Evolutionary conservation across 306 rosid genomes (phyloP).

Genomic region (Pterocarpus santalinus): DNA sequence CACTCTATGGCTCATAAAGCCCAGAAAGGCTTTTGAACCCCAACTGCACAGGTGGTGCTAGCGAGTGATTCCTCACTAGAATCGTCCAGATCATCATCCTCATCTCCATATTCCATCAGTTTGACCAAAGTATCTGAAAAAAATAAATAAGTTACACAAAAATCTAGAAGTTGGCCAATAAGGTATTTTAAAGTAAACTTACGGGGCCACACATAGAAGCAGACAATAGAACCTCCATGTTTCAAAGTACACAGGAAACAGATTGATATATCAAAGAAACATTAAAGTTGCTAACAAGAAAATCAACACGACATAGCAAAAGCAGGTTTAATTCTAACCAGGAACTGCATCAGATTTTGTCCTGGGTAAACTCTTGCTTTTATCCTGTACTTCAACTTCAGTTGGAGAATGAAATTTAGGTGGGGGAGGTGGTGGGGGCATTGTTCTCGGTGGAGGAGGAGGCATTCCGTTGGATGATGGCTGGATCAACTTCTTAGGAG

Average conservation of each 20-base stretch:
- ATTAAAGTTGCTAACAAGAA: slow-evolving; percentile 12
- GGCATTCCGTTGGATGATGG: slow-evolving; percentile 61
- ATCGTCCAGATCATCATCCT: slow-evolving; percentile 82
- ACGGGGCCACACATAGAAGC: slow-evolving; percentile 18
- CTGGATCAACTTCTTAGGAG: slow-evolving; percentile 79
- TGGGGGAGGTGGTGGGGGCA: slow-evolving; percentile 77
- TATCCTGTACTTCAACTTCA: slow-evolving; percentile 55
- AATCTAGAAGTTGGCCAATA: slow-evolving; percentile 29
- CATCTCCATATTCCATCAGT: slow-evolving; percentile 98
- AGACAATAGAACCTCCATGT: background rate
- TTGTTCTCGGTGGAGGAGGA: slow-evolving; percentile 60
- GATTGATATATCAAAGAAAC: slow-evolving; percentile 25
- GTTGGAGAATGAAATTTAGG: slow-evolving; percentile 63
- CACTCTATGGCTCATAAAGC: slow-evolving; percentile 63
- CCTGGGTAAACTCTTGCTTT: slow-evolving; percentile 53
- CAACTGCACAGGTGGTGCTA: slow-evolving; percentile 41
- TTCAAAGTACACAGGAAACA: slow-evolving; percentile 5
- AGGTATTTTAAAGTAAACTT: slow-evolving; percentile 15
- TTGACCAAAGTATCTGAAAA: slow-evolving; percentile 84
- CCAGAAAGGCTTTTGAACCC: slow-evolving; percentile 87
- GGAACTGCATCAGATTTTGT: slow-evolving; percentile 66
- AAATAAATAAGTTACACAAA: slow-evolving; percentile 22
- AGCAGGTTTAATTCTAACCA: slow-evolving; percentile 58
- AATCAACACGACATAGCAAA: slow-evolving; percentile 33
- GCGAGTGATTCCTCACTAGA: slow-evolving; percentile 55